Conservation (phyloP, 169 alveolate genomes). For the Eimeria praecox region DNA sequence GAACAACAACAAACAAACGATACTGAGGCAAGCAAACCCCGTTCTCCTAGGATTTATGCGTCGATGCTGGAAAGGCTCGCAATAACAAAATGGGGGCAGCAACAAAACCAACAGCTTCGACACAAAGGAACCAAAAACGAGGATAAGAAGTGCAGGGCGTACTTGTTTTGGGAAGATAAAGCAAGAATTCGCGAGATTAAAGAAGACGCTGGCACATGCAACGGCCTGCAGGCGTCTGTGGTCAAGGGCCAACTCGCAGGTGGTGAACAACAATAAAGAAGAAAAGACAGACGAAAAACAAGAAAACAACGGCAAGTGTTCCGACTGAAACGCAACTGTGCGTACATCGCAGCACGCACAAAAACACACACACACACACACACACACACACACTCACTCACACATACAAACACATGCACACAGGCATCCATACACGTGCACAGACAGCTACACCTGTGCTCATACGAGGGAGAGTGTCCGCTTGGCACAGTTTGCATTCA, state of each 20-base stretch:
- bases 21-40: too few relatives aligned
- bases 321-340: slow-evolving; percentile 74
- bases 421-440: background rate
- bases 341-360: background rate
- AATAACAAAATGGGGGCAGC: too few relatives aligned
- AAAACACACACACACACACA: background rate
- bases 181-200: slow-evolving; percentile 74
- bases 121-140: background rate
- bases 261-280: slow-evolving; percentile 55
- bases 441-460: background rate
- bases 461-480: too few relatives aligned
- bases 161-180: slow-evolving; percentile 70
- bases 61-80: too few relatives aligned
- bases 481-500: background rate
- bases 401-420: background rate
- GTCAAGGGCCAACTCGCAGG: slow-evolving; percentile 76
- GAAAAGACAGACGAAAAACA: slow-evolving; percentile 80
- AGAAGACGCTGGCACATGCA: slow-evolving; percentile 64
- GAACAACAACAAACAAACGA: too few relatives aligned
- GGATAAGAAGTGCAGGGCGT: background rate
- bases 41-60: too few relatives aligned
- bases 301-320: slow-evolving; percentile 70
- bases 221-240: slow-evolving; percentile 69
- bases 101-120: background rate
- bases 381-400: background rate